These are phyloP conservation scores for Trichophaea hybrida DNA, from an alignment of 2,329 filamentous ascomycete genomes.

Conservation along the genomic window DNA sequence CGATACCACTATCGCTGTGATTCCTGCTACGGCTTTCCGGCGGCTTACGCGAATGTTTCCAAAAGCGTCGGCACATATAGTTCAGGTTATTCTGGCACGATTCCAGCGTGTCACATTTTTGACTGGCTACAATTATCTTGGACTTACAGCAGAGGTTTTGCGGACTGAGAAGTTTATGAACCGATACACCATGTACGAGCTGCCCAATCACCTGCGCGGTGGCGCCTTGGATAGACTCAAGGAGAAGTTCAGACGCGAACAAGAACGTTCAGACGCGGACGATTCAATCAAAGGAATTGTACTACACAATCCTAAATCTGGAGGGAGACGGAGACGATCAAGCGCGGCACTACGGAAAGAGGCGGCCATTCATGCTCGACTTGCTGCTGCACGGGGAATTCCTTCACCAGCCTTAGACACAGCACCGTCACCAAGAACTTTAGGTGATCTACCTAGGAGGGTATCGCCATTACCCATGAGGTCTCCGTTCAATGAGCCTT, in stretches of 20 bases:
- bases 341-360: constrained; percentile 36
- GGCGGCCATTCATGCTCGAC: constrained; percentile 31
- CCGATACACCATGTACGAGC: constrained; percentile 75
- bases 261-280: constrained; percentile 64
- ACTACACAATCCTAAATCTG: constrained; percentile 60
- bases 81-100: constrained; percentile 89
- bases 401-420: constrained; percentile 22
- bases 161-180: constrained; percentile 90
- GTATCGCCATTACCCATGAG: constrained; percentile 2
- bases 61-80: constrained; percentile 90
- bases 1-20: constrained; percentile 96
- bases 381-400: constrained; percentile 19
- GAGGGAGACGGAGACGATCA: constrained; percentile 52
- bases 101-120: constrained; percentile 89
- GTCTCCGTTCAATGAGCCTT: constrained; percentile 10
- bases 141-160: constrained; percentile 77
- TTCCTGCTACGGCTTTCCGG: constrained; percentile 88
- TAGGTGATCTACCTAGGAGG: not conserved
- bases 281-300: constrained; percentile 87
- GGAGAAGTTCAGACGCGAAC: constrained; percentile 78
- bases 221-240: constrained; percentile 71
- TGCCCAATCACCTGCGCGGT: constrained; percentile 81
- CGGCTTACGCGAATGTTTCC: constrained; percentile 87
- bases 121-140: constrained; percentile 87
- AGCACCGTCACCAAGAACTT: constrained; percentile 11